Conservation (phyloP, 1,284 basidiomycete species). For the Termitomyces sp. region DNA sequence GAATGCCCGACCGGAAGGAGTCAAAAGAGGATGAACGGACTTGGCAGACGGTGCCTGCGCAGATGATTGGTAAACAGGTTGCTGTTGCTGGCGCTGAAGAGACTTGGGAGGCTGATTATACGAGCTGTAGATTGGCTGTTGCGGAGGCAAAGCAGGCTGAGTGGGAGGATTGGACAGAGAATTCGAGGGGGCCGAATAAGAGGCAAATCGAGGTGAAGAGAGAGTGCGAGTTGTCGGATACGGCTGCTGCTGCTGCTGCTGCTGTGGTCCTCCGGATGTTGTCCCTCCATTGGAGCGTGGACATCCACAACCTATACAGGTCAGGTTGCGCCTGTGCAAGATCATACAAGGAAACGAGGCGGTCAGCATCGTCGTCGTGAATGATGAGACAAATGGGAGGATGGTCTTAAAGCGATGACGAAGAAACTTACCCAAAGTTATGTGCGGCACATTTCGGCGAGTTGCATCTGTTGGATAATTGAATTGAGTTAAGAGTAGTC, state of each 20-base stretch:
- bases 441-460: slow-evolving; percentile 60
- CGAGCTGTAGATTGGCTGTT: slow-evolving; percentile 10
- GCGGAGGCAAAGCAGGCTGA: slow-evolving; percentile 16
- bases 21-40: slow-evolving; percentile 59
- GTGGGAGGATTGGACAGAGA: slow-evolving; percentile 15
- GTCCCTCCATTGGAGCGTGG: slow-evolving; percentile 41
- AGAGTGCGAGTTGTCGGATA: slow-evolving; percentile 29
- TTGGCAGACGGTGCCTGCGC: slow-evolving; percentile 18
- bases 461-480: slow-evolving; percentile 43
- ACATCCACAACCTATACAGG: slow-evolving; percentile 70
- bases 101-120: slow-evolving; percentile 15
- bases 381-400: slow-evolving; percentile 18
- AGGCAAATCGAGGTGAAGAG: slow-evolving; percentile 39
- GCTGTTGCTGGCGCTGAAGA: slow-evolving; percentile 6
- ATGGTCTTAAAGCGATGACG: neutral
- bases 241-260: slow-evolving; percentile 24
- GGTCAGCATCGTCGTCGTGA: slow-evolving; percentile 31
- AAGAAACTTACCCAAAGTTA: slow-evolving; percentile 61
- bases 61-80: slow-evolving; percentile 6
- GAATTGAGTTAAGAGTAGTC: slow-evolving; percentile 17
- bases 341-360: slow-evolving; percentile 42
- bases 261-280: slow-evolving; percentile 18
- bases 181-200: slow-evolving; percentile 11
- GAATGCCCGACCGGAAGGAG: slow-evolving; percentile 72
- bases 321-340: slow-evolving; percentile 59